Conservation (phyloP, 768 basidiomycete species). For the Kwoniella heveanensis region DNA sequence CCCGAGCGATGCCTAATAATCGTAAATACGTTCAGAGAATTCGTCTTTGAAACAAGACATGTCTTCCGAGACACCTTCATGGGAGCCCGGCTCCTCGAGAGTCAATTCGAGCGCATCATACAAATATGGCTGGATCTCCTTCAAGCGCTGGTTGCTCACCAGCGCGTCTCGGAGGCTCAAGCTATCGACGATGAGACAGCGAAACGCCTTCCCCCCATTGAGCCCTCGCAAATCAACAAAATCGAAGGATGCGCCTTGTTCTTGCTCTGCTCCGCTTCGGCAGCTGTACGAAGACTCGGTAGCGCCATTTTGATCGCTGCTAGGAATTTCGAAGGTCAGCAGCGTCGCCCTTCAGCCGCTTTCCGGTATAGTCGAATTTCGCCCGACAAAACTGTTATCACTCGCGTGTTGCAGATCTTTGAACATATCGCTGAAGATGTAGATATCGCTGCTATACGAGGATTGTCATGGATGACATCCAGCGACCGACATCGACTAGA, state of each 20-base stretch:
- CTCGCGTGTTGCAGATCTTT: constrained; percentile 35
- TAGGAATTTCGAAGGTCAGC: constrained; percentile 39
- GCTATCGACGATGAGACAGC: constrained; percentile 22
- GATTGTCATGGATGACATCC: constrained; percentile 39
- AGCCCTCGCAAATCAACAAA: constrained; percentile 51
- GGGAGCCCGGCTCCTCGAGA: constrained; percentile 64
- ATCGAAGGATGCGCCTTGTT: constrained; percentile 75
- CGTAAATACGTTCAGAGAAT: constrained; percentile 67
- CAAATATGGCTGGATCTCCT: constrained; percentile 74
- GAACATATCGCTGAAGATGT: constrained; percentile 33
- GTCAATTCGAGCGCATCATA: constrained; percentile 70
- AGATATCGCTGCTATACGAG: constrained; percentile 35
- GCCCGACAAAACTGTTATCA: constrained; percentile 30
- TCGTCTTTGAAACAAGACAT: constrained; percentile 71
- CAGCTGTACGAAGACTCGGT: constrained; percentile 64
- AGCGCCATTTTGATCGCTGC: constrained; percentile 65
- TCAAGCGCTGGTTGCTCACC: constrained; percentile 65
- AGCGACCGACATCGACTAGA: constrained; percentile 48
- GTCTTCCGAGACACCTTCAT: constrained; percentile 63
- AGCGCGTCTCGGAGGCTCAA: constrained; percentile 57
- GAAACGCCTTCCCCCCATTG: constrained; percentile 7
- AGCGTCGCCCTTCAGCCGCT: constrained; percentile 38
- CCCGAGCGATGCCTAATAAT: constrained; percentile 63
- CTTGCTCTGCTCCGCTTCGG: constrained; percentile 62
- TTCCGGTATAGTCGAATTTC: constrained; percentile 39